phyloP scores from a whole-genome alignment of 2,329 filamentous ascomycete species.

The Chaetomium sp. region DNA sequence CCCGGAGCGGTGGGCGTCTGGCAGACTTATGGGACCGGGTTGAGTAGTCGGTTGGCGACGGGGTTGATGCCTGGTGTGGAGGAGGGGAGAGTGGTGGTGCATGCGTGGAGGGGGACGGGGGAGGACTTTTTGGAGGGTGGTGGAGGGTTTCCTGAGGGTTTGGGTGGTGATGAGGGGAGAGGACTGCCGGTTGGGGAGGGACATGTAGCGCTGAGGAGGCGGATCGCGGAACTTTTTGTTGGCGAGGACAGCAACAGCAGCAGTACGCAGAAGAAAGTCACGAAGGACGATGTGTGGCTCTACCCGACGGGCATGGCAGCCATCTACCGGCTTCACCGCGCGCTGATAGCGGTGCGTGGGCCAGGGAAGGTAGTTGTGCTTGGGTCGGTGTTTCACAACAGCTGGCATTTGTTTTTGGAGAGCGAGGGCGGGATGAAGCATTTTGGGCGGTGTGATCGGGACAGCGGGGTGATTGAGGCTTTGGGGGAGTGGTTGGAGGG shows the following conservation, averaged over 20 bases:
- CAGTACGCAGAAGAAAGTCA: constrained; percentile 12
- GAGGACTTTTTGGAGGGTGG: neutral
- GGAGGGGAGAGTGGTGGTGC: constrained; percentile 20
- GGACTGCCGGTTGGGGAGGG: constrained; percentile 33
- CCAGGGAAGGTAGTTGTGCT: constrained; percentile 35
- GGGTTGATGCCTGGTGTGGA: constrained; percentile 34
- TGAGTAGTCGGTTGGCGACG: constrained; percentile 42
- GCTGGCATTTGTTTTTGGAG: constrained; percentile 42
- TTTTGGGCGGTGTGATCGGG: constrained; percentile 38
- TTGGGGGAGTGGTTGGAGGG: constrained; percentile 40
- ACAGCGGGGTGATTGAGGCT: constrained; percentile 32
- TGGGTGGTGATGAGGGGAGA: constrained; percentile 28
- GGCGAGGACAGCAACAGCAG: constrained; percentile 21
- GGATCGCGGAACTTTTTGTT: constrained; percentile 37
- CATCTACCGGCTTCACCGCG: constrained; percentile 38
- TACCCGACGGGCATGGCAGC: constrained; percentile 50
- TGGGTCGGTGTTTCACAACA: constrained; percentile 47
- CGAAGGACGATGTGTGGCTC: constrained; percentile 43
- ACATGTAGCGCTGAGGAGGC: constrained; percentile 34
- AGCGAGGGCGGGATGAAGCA: constrained; percentile 39
- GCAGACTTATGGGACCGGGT: constrained; percentile 40
- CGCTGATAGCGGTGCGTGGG: constrained; percentile 31
- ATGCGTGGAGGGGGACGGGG: constrained; percentile 20
- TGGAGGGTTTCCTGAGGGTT: constrained; percentile 3
- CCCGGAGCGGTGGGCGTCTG: constrained; percentile 37